Evolutionary conservation across 2,329 filamentous ascomycete species (phyloP), one percentile per base, ranked within the genome.

Genomic region (Huntiella decipiens): DNA sequence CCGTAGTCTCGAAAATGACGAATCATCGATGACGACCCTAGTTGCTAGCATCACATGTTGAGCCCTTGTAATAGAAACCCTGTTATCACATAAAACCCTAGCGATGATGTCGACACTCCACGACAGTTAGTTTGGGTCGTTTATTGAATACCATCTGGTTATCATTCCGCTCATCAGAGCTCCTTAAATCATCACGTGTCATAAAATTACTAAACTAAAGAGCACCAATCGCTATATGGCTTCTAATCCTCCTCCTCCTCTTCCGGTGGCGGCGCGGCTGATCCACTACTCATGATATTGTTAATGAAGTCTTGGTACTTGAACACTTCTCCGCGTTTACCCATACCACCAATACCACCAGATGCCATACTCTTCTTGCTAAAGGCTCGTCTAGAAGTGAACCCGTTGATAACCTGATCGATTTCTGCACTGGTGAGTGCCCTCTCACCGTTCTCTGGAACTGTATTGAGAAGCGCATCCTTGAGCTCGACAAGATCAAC

Each of bases 291-390:
- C 54, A 73, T 68, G 43, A 82, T 65, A 19, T 73, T 79, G 51
- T 69, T 73, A 52, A 96, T 84, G 63, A 96, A 96, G 49, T 98
- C 91, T 51, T 84, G 77, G 58, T 96, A 98, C 56, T 78, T 75
- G 62, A 98, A 96, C 1, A 96, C 86, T 50, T 96, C 88, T 1
- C 83, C 84, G 51, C 81, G 71, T 56, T 78, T 80, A 7, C 70
- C 62, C 56, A 78, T 52, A 8, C 48, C 48, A 4, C 45, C 48
- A 31, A 46, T 44, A 32, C 45, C 49, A 11, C 13, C 47, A 15
- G 38, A 45, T 37, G 44, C 35, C 47, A 49, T 49, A 22, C 47
- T 46, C 55, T 61, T 66, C 54, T 79, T 83, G 40, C 77, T 82
- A 61, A 96, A 93, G 0, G 83, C 85, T 51, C 84, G 73, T 48